Base-by-base conservation (phyloP, 2,329 filamentous ascomycete genomes). In the Pleochaeta shiraiana region DNA sequence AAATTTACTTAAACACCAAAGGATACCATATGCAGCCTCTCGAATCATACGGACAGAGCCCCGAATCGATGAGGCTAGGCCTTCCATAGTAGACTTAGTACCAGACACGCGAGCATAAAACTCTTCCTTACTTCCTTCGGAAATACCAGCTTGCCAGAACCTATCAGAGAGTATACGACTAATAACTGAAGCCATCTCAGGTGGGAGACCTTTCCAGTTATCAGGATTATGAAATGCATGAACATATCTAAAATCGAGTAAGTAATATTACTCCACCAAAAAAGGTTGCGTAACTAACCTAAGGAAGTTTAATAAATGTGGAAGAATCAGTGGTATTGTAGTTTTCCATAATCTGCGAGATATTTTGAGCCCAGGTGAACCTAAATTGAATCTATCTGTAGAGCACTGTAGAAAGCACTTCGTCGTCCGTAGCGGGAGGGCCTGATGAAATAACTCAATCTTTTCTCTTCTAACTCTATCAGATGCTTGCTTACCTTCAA, bases 91-190 rank as follows among this genome's bases (percentile, higher is more conserved):
- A 47, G 81, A 82, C 74, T 90, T 95, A 65, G 93, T 95, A 34
- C 90, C 87, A 65, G 90, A 84, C 1, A 98, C 92, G 47, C 89
- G 83, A 34, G 90, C 88, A 74, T 96, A 97, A 73, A 98, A 98
- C 65, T 97, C 92, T 67, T 97, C 93, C 73, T 93, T 90, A 70
- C 89, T 97, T 30, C 95, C 93, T 67, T 86, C 88, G 0, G 93
- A 97, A 63, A 98, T 98, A 11, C 93, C 93, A 6, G 91, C 90
- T 77, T 98, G 93, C 93, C 93, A 98, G 74, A 98, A 98, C 28
- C 93, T 82, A 74, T 98, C 93, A 16, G 90, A 95, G 26, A 98
- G 77, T 24, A 97, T 90, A 26, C 88, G 83, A 53, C 84, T 82
- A 45, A 97, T 87, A 63, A 95, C 83, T 4, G 80, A 77, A 65